These are phyloP conservation scores for Waitea zeae DNA, from an alignment of 1,284 basidiomycete species.

Conservation along the genomic window DNA sequence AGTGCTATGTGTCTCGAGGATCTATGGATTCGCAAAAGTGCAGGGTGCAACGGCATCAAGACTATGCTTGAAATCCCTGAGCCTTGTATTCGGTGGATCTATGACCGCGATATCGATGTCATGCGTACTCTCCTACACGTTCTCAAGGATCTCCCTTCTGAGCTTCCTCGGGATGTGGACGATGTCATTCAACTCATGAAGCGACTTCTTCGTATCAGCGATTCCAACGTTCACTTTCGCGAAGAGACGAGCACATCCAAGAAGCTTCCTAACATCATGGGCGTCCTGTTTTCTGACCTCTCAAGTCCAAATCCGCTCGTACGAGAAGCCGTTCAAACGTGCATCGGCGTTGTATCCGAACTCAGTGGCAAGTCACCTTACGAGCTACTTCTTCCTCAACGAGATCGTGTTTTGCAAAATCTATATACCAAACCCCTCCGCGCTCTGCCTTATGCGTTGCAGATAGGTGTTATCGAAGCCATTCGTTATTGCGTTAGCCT, in stretches of 20 bases:
- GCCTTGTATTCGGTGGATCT: constrained; percentile 67
- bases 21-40: constrained; percentile 74
- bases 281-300: constrained; percentile 83
- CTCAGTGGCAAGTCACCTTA: constrained; percentile 57
- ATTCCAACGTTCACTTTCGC: constrained; percentile 18
- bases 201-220: constrained; percentile 61
- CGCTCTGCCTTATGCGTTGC: constrained; percentile 88
- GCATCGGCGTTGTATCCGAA: constrained; percentile 69
- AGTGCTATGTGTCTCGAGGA: constrained; percentile 79
- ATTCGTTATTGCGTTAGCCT: constrained; percentile 84
- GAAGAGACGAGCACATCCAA: constrained; percentile 17
- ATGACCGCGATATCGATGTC: constrained; percentile 83
- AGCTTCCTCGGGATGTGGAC: constrained; percentile 72
- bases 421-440: constrained; percentile 97
- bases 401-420: constrained; percentile 74
- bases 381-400: constrained; percentile 73
- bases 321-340: constrained; percentile 71
- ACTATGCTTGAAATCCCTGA: constrained; percentile 60
- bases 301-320: constrained; percentile 80
- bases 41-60: constrained; percentile 72
- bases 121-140: constrained; percentile 86
- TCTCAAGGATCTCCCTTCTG: constrained; percentile 89
- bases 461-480: constrained; percentile 97
- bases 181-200: constrained; percentile 70
- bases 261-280: constrained; percentile 49